Evolutionary conservation across 2,329 filamentous ascomycete genomes (phyloP), one percentile per base, ranked within the genome.

Genomic region (Thelonectria blattea): DNA sequence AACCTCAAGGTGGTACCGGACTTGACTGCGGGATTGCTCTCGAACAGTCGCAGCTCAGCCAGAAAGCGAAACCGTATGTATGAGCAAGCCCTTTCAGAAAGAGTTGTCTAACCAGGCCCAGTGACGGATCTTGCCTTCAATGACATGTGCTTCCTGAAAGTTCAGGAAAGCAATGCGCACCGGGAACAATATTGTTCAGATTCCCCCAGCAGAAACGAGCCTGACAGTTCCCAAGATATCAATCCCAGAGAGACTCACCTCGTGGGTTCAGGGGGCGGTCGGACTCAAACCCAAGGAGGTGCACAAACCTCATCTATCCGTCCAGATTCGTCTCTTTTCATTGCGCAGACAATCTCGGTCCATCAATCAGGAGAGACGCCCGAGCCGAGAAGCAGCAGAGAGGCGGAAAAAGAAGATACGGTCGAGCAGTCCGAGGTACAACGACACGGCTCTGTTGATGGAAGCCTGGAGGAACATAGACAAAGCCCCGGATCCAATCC

Each of bases 121-220:
- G 85, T 85, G 27, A 72, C 79, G 5, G 83, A 86, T 60, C 75
- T 87, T 17, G 75, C 76, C 1, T 86, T 85, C 62, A 83, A 83
- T 24, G 76, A 82, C 52, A 82, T 85, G 78, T 69, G 75, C 9
- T 81, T 83, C 62, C 72, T 81, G 6, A 47, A 54, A 43, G 34
- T 27, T 22, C 27, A 27, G 43, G 18, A 49, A 5, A 46, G 14
- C 6, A 1, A 14, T 10, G 66, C 58, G 48, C 62, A 64, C 20
- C 62, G 63, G 34, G 30, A 68, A 64, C 15, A 65, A 71, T 46
- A 18, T 22, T 14, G 3, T 4, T 15, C 17, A 20, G 27, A 11
- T 12, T 7, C n/a, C 15, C 17, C 39, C 15, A 15, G 12, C 18
- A 32, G 15, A 11, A 37, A 10, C 46, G 65, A 68, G 47, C 66